A percentile compares a stretch with the other conserved stretches of the same genome.
Evolutionary conservation across 129 eudicot genomes (phyloP).

Genomic region (Oenanthe sinensis): DNA sequence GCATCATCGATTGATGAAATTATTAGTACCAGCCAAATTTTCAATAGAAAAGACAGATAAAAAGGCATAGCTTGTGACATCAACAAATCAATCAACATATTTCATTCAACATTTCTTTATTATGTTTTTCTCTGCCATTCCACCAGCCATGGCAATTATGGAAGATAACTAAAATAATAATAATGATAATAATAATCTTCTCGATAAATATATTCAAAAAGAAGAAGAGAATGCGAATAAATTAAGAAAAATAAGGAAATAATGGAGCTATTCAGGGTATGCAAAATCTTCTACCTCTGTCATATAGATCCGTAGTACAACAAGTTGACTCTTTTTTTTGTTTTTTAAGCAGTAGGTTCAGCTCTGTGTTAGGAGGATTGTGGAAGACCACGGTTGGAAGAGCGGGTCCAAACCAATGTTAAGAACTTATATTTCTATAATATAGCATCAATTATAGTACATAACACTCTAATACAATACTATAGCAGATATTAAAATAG

Average conservation of each 20-base stretch:
- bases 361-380: neutral
- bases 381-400: neutral
- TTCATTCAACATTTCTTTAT: neutral
- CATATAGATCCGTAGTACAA: neutral
- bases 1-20: neutral
- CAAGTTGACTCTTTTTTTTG: neutral
- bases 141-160: neutral
- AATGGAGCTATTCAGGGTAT: neutral
- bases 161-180: neutral
- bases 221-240: neutral
- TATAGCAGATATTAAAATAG: no score
- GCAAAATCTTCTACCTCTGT: neutral
- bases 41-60: neutral
- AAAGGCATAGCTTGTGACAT: constrained; percentile 6
- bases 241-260: no score
- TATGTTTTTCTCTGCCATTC: neutral
- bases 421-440: no score
- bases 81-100: constrained; percentile 5
- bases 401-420: no score
- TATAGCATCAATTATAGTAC: no score
- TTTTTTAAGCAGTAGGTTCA: neutral
- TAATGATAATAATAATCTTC: neutral
- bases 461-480: no score
- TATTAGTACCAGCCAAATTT: neutral
- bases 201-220: neutral